Evolutionary conservation across 1,284 basidiomycete genomes (phyloP).

Genomic region (Caloboletus inedulis): DNA sequence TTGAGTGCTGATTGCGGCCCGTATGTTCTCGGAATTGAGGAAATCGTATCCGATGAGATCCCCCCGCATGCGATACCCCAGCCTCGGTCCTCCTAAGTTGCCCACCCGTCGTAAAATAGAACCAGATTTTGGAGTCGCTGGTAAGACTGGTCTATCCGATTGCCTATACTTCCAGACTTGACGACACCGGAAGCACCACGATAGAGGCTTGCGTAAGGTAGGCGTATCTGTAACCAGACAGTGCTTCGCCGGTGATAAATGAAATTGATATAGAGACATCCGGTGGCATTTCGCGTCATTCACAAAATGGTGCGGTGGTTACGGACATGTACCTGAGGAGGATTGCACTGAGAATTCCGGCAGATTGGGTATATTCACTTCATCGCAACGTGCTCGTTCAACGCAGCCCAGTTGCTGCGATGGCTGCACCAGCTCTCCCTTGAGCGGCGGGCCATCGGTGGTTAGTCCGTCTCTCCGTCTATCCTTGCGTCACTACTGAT

Average conservation of each 20-base stretch:
- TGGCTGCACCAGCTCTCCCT: neutral
- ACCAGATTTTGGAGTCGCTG: conserved; percentile 5
- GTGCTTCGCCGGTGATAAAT: conserved; percentile 29
- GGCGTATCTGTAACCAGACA: conserved; percentile 23
- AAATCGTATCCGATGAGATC: conserved; percentile 11
- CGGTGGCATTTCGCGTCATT: conserved; percentile 18
- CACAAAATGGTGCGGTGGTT: conserved; percentile 15
- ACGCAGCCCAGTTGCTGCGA: neutral
- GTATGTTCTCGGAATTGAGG: conserved; percentile 5
- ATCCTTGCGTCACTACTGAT: conserved; percentile 13
- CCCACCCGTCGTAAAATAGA: conserved; percentile 24
- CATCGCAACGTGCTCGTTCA: neutral
- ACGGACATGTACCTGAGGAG: conserved; percentile 29
- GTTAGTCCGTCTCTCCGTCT: conserved; percentile 13
- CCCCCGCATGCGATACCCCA: conserved; percentile 2
- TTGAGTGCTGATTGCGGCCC: conserved; percentile 14
- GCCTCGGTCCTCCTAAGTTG: conserved; percentile 5
- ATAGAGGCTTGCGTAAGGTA: conserved; percentile 25
- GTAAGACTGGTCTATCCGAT: conserved; percentile 14
- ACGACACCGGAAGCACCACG: neutral
- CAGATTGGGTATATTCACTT: too few species aligned
- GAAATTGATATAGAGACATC: conserved; percentile 24
- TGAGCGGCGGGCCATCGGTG: neutral
- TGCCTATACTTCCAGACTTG: conserved; percentile 11
- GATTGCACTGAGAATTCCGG: conserved; percentile 28